phyloP scores from a whole-genome alignment of 345 rosid genomes.

The Carallia pectinifolia region DNA sequence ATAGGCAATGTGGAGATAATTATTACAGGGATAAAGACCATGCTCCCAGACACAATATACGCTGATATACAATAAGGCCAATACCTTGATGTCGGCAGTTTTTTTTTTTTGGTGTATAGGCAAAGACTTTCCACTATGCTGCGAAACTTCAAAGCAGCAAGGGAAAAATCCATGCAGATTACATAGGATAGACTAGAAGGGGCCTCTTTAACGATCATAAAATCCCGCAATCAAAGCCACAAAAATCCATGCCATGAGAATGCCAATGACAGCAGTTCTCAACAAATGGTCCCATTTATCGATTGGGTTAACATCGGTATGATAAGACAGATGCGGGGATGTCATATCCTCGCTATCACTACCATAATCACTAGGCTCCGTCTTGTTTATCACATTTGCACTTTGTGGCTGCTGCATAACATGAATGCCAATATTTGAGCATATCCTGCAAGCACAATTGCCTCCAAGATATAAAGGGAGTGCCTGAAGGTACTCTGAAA shows the following conservation, averaged over 20 bases:
- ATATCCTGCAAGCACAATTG: conserved; percentile 60
- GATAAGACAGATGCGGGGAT: conserved; percentile 19
- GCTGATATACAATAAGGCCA: background rate
- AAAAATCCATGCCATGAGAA: conserved; percentile 65
- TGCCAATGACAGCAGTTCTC: conserved; percentile 55
- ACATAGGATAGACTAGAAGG: conserved; percentile 34
- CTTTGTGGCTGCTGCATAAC: conserved; percentile 13
- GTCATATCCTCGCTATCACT: conserved; percentile 31
- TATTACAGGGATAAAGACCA: too few species aligned
- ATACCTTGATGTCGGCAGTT: too few species aligned
- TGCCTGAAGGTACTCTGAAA: conserved; percentile 56
- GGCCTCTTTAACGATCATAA: conserved; percentile 54
- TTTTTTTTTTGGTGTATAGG: background rate
- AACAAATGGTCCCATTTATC: conserved; percentile 49
- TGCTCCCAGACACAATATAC: background rate
- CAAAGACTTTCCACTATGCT: background rate
- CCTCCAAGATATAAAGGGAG: conserved; percentile 90
- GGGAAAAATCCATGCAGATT: background rate
- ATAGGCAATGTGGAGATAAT: too few species aligned
- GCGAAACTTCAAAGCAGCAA: background rate
- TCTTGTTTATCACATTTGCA: conserved; percentile 22
- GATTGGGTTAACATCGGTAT: conserved; percentile 31
- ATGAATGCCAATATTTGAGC: conserved; percentile 36
- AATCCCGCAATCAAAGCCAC: conserved; percentile 57
- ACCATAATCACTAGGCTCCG: conserved; percentile 15